phyloP scores from a whole-genome alignment of 176 grass and related monocot species.

The Cenchrus purpureus region DNA sequence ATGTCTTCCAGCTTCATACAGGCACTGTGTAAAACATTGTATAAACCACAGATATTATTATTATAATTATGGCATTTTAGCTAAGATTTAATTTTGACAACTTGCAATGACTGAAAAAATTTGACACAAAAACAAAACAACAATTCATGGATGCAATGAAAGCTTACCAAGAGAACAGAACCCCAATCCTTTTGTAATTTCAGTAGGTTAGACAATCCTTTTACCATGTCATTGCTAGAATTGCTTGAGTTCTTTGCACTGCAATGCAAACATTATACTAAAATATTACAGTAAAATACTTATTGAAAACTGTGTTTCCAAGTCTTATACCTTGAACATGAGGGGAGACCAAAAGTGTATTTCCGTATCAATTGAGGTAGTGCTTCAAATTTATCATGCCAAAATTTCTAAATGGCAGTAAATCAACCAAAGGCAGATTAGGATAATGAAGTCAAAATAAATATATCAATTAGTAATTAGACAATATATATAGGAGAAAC shows the following conservation, averaged over 20 bases:
- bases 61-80: background rate
- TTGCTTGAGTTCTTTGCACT: slow-evolving; percentile 57
- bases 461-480: background rate
- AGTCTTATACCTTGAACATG: slow-evolving; percentile 62
- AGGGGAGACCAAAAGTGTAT: slow-evolving; percentile 61
- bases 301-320: slow-evolving; percentile 23
- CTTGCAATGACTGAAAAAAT: background rate
- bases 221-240: slow-evolving; percentile 40
- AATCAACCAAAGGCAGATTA: slow-evolving; percentile 6
- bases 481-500: slow-evolving; percentile 8
- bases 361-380: slow-evolving; percentile 55
- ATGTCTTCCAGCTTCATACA: slow-evolving; percentile 85
- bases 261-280: slow-evolving; percentile 27
- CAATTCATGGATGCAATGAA: background rate
- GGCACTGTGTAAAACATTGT: slow-evolving; percentile 62
- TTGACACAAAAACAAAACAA: slow-evolving; percentile 6
- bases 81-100: slow-evolving; percentile 24
- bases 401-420: slow-evolving; percentile 49
- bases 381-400: slow-evolving; percentile 54
- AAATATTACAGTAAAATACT: slow-evolving; percentile 5
- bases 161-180: slow-evolving; percentile 75
- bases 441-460: slow-evolving; percentile 14
- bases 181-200: slow-evolving; percentile 68
- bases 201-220: slow-evolving; percentile 63
- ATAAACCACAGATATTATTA: slow-evolving; percentile 13